Percentiles rank a stretch among this genome's conserved stretches.
These are phyloP conservation scores for Podaxis sp. DNA, from an alignment of 768 basidiomycete species.

Conservation along the genomic window DNA sequence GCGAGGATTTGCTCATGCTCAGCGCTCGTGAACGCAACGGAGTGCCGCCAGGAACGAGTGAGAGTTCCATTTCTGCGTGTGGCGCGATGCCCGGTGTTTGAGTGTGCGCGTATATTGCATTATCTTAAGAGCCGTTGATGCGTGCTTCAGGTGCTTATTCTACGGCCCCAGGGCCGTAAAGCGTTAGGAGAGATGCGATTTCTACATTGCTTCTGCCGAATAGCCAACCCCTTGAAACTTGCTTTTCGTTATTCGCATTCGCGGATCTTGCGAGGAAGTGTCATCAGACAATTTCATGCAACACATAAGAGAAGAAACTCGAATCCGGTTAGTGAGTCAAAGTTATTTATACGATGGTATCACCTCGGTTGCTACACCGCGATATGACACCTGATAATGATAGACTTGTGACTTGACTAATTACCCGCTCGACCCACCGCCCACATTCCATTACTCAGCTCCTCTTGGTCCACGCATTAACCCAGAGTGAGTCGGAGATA, in stretches of 20 bases:
- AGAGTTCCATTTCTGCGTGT: neutral
- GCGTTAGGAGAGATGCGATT: neutral
- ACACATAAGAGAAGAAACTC: neutral
- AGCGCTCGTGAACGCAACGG: neutral
- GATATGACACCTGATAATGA: neutral
- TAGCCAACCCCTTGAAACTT: neutral
- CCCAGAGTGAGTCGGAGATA: neutral
- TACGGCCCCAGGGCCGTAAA: neutral
- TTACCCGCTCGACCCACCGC: neutral
- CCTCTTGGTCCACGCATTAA: neutral
- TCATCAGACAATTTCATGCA: neutral
- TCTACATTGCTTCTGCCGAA: neutral
- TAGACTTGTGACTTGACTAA: neutral
- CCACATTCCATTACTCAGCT: neutral
- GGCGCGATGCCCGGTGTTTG: neutral
- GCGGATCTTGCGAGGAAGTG: constrained; percentile 11
- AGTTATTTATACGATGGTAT: neutral
- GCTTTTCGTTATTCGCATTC: neutral
- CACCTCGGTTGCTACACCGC: neutral
- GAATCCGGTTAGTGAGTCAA: neutral
- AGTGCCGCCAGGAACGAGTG: neutral
- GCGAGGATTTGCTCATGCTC: neutral
- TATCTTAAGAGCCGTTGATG: neutral
- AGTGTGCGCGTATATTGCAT: no score
- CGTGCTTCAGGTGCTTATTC: neutral